phyloP scores from a whole-genome alignment of 2,329 filamentous ascomycete genomes.

The Elsinoe ampelina region DNA sequence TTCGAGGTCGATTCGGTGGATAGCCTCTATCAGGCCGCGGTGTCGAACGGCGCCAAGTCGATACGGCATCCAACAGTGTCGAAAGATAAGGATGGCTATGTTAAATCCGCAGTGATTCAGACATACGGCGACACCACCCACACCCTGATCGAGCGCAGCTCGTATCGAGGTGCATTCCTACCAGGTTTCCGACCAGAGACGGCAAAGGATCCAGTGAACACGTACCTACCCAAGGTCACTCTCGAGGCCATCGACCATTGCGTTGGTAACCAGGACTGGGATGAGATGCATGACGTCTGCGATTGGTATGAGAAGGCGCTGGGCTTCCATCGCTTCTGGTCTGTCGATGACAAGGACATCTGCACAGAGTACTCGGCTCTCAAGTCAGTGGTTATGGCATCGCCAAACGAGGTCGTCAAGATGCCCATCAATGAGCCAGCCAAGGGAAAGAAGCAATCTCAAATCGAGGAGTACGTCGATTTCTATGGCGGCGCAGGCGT shows the following conservation, averaged over 20 bases:
- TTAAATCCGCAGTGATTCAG: constrained; percentile 69
- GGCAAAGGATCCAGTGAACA: constrained; percentile 36
- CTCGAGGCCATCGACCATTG: constrained; percentile 85
- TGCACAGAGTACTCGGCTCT: constrained; percentile 87
- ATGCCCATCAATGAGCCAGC: constrained; percentile 99
- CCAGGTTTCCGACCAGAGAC: constrained; percentile 63
- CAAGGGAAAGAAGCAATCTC: constrained; percentile 76
- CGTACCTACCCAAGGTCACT: constrained; percentile 52
- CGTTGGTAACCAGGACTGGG: constrained; percentile 94
- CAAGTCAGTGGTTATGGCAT: constrained; percentile 83
- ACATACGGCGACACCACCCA: constrained; percentile 96
- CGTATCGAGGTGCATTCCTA: constrained; percentile 69
- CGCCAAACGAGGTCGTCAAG: constrained; percentile 76
- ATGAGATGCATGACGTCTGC: constrained; percentile 64
- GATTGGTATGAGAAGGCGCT: constrained; percentile 77
- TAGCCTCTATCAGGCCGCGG: constrained; percentile 65
- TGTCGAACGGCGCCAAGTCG: constrained; percentile 53
- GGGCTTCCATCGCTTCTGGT: constrained; percentile 95
- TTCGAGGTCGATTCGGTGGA: constrained; percentile 89
- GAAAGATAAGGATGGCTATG: constrained; percentile 54
- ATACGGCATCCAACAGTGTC: constrained; percentile 51
- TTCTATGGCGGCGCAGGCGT: constrained; percentile 87
- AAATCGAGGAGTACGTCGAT: constrained; percentile 81
- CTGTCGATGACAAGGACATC: constrained; percentile 86
- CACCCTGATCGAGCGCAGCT: constrained; percentile 66